Percentiles rank a stretch among this genome's conserved stretches.
Conservation (phyloP, 176 grass and related monocot species). For the Ananas comosus region DNA sequence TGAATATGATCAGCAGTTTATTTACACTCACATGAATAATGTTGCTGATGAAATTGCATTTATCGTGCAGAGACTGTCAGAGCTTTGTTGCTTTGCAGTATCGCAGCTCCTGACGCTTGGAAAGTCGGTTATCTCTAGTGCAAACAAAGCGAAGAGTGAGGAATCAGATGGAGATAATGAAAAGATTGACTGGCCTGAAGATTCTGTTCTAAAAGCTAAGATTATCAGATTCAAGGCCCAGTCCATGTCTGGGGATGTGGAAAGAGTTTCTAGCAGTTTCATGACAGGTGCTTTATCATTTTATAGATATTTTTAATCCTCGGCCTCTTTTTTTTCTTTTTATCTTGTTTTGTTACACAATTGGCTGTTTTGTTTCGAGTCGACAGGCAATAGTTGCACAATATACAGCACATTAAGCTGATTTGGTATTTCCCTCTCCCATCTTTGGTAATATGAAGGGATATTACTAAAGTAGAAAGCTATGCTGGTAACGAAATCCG, state of each 20-base stretch:
- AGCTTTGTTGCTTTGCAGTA: constrained; percentile 84
- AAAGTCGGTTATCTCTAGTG: constrained; percentile 63
- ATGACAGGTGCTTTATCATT: constrained; percentile 44
- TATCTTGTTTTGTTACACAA: not conserved
- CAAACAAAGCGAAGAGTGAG: constrained; percentile 55
- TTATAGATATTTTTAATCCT: constrained; percentile 9
- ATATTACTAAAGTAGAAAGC: too few relatives aligned
- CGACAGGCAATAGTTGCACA: not conserved
- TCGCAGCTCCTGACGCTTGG: constrained; percentile 82
- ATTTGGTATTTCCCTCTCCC: not conserved
- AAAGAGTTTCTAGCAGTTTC: constrained; percentile 78
- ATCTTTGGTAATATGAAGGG: too few relatives aligned
- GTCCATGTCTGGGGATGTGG: constrained; percentile 61
- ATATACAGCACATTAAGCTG: not conserved
- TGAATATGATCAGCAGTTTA: constrained; percentile 14
- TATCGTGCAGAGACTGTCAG: constrained; percentile 70
- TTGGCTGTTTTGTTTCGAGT: not conserved
- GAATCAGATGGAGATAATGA: constrained; percentile 37
- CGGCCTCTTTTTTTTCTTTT: not conserved
- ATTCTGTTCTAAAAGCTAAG: constrained; percentile 73
- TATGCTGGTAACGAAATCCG: too few relatives aligned
- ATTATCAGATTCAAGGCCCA: constrained; percentile 81
- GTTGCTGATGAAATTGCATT: constrained; percentile 14
- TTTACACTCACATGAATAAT: constrained; percentile 15
- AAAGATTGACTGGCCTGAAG: constrained; percentile 90